A percentile compares a stretch with the other conserved stretches of the same genome.
phyloP scores from a whole-genome alignment of 2,329 filamentous ascomycete species.

The Didymella lethalis region DNA sequence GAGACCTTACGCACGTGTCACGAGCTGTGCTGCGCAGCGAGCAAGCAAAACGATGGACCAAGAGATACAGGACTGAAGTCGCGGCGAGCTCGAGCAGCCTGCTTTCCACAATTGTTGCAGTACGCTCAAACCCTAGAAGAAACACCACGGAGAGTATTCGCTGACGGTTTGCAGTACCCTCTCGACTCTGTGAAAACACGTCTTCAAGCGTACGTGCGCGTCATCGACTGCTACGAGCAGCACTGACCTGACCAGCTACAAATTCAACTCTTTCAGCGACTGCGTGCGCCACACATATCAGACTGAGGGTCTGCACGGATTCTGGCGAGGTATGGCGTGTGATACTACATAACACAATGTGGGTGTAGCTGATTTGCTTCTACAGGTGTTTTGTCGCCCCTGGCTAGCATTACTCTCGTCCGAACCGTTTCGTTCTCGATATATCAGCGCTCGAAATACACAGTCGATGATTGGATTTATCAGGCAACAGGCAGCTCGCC shows the following conservation, averaged over 20 bases:
- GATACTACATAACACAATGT: neutral
- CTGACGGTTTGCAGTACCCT: constrained; percentile 66
- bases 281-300: constrained; percentile 78
- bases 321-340: constrained; percentile 60
- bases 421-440: constrained; percentile 81
- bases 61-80: constrained; percentile 81
- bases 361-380: constrained; percentile 23
- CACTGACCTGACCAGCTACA: constrained; percentile 60
- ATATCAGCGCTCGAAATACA: constrained; percentile 79
- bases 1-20: constrained; percentile 51
- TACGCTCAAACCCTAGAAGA: constrained; percentile 40
- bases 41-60: constrained; percentile 66
- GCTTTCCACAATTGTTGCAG: constrained; percentile 77
- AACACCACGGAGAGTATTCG: neutral
- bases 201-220: constrained; percentile 71
- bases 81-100: constrained; percentile 79
- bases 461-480: constrained; percentile 74
- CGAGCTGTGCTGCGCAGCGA: constrained; percentile 49
- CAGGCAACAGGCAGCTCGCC: constrained; percentile 72
- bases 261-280: constrained; percentile 76
- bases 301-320: constrained; percentile 59
- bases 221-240: constrained; percentile 4
- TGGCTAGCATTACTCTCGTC: constrained; percentile 79
- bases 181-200: constrained; percentile 90
- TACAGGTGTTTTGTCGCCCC: constrained; percentile 75